These are phyloP conservation scores for Obba rivulosa DNA, from an alignment of 768 basidiomycete species.

Conservation along the genomic window DNA sequence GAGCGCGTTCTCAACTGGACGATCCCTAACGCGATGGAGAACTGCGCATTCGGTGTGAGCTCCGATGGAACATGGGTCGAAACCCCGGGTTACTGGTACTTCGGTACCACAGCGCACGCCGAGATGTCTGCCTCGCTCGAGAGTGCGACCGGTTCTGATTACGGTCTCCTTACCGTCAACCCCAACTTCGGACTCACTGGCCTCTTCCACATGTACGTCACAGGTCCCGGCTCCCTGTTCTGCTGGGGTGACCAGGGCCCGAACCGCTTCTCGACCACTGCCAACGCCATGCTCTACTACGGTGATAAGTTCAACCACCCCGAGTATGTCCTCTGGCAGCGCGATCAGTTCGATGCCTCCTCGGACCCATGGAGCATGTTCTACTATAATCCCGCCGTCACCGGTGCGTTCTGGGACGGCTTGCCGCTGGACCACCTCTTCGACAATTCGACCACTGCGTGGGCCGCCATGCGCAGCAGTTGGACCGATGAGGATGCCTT, in stretches of 20 bases:
- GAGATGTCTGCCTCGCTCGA: conserved; percentile 82
- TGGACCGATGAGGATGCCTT: conserved; percentile 87
- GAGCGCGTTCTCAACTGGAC: conserved; percentile 60
- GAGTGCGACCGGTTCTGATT: conserved; percentile 82
- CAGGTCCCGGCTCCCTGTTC: conserved; percentile 82
- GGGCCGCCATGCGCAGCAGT: conserved; percentile 87
- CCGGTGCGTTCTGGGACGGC: conserved; percentile 91
- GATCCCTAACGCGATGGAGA: conserved; percentile 66
- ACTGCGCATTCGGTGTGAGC: conserved; percentile 62
- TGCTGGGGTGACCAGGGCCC: conserved; percentile 83
- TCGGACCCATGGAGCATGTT: conserved; percentile 59
- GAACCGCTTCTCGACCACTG: conserved; percentile 93
- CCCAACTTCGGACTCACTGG: conserved; percentile 69
- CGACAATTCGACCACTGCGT: conserved; percentile 63
- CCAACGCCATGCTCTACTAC: conserved; percentile 83
- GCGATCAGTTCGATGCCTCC: conserved; percentile 61
- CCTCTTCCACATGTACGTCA: conserved; percentile 84
- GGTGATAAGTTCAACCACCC: conserved; percentile 65
- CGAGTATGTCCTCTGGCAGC: conserved; percentile 80
- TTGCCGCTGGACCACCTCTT: conserved; percentile 81
- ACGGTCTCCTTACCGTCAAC: conserved; percentile 67
- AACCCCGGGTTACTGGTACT: conserved; percentile 94
- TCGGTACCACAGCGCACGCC: conserved; percentile 86
- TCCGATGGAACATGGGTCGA: conserved; percentile 90
- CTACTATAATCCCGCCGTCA: conserved; percentile 85